phyloP scores from a whole-genome alignment of 768 basidiomycete species.

The Xerocomus brunneocitrinus region DNA sequence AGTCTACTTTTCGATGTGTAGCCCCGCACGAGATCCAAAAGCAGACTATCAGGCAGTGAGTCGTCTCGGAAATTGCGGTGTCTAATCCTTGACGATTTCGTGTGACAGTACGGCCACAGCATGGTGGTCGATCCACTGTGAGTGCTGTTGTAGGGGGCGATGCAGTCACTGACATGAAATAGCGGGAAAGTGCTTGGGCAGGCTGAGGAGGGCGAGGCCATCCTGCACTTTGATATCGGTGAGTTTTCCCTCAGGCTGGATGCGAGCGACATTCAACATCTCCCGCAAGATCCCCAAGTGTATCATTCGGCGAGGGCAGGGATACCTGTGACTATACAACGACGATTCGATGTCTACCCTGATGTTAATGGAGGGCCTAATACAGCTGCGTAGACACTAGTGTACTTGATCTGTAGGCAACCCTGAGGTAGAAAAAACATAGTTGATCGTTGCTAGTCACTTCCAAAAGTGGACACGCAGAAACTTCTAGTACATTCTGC shows the following conservation, averaged over 20 bases:
- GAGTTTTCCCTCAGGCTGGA: slow-evolving; percentile 25
- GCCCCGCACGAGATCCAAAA: slow-evolving; percentile 79
- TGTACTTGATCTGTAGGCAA: neutral
- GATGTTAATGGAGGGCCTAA: slow-evolving; percentile 47
- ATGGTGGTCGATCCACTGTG: slow-evolving; percentile 89
- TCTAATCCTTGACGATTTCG: neutral
- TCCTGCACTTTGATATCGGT: slow-evolving; percentile 82
- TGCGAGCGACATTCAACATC: neutral
- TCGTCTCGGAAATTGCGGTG: slow-evolving; percentile 1
- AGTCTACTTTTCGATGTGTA: slow-evolving; percentile 94
- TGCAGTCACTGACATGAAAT: slow-evolving; percentile 8
- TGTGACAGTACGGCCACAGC: slow-evolving; percentile 77
- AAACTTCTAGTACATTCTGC: slow-evolving; percentile 35
- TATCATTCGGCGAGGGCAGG: slow-evolving; percentile 67
- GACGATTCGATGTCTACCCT: slow-evolving; percentile 89
- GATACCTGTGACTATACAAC: slow-evolving; percentile 88
- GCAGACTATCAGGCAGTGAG: slow-evolving; percentile 87
- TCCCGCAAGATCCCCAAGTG: slow-evolving; percentile 53
- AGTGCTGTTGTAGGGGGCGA: slow-evolving; percentile 25
- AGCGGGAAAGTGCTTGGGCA: slow-evolving; percentile 75
- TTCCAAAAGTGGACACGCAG: slow-evolving; percentile 19
- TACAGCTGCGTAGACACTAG: neutral
- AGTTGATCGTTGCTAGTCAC: neutral
- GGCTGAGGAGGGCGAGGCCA: slow-evolving; percentile 72
- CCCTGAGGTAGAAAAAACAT: too few species aligned